phyloP scores from a whole-genome alignment of 768 basidiomycete species.

The Cantharellus cinnabarinus region DNA sequence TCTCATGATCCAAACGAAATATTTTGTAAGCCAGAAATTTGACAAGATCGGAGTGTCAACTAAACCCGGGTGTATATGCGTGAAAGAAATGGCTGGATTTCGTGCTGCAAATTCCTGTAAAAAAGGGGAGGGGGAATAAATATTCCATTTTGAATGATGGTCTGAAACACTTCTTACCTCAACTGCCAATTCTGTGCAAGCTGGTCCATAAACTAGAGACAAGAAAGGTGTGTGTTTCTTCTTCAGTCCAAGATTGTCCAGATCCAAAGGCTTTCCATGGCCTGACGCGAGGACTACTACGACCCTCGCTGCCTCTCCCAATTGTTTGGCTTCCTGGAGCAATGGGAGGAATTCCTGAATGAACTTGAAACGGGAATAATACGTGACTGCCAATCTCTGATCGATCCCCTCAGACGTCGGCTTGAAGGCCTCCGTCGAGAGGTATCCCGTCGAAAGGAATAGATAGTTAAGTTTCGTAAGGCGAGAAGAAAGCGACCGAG shows the following conservation, averaged over 20 bases:
- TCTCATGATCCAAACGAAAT: neutral
- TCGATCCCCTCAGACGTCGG: conserved; percentile 9
- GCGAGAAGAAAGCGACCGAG: neutral
- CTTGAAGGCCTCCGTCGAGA: neutral
- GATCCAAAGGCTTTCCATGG: neutral
- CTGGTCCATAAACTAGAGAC: neutral
- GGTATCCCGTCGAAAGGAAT: neutral
- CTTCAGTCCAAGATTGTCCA: conserved; percentile 6
- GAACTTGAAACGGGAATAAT: conserved; percentile 9
- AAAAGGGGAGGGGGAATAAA: neutral
- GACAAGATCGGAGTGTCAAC: conserved; percentile 1
- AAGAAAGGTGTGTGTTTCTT: conserved; percentile 1
- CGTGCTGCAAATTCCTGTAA: conserved; percentile 4
- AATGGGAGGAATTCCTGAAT: conserved; percentile 4
- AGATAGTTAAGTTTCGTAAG: neutral
- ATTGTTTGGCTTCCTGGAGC: conserved; percentile 3
- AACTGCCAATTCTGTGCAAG: neutral
- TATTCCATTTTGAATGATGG: neutral
- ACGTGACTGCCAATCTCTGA: conserved; percentile 7
- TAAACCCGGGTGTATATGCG: conserved; percentile 3
- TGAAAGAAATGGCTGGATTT: conserved; percentile 5
- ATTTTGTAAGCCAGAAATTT: neutral
- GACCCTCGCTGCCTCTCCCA: conserved; percentile 3
- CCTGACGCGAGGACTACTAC: neutral
- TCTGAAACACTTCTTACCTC: neutral